Conservation (phyloP, 768 basidiomycete genomes). For the Pleurotus tuber-regium region DNA sequence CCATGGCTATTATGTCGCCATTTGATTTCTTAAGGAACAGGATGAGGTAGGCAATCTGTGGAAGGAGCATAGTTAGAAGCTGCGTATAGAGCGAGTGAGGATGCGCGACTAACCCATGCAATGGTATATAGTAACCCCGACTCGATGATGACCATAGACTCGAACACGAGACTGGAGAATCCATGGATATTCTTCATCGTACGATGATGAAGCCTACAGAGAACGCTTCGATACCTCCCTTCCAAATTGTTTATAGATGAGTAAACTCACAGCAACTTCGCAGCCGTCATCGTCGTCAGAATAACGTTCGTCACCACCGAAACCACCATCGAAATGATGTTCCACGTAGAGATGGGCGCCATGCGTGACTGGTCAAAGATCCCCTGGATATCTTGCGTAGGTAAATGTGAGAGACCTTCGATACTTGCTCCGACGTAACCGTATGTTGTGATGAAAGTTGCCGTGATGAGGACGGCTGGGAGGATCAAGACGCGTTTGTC, state of each 20-base stretch:
- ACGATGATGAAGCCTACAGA: conserved; percentile 4
- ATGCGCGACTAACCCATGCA: neutral
- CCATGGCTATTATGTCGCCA: conserved; percentile 8
- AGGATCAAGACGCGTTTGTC: neutral
- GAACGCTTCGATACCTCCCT: too few relatives aligned
- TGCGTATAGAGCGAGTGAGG: neutral
- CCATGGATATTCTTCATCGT: conserved; percentile 9
- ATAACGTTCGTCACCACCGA: conserved; percentile 4
- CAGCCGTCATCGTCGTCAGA: conserved; percentile 2
- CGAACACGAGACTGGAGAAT: conserved; percentile 1
- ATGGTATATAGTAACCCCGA: conserved; percentile 3
- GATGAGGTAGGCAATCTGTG: neutral
- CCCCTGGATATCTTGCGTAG: conserved; percentile 3
- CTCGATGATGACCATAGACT: conserved; percentile 6
- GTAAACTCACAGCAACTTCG: neutral
- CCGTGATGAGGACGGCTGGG: neutral
- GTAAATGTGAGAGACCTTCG: neutral
- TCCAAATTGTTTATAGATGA: too few relatives aligned
- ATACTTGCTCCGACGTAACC: conserved; percentile 2
- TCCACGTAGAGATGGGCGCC: conserved; percentile 3
- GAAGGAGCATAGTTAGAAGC: neutral
- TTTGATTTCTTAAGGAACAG: conserved; percentile 6
- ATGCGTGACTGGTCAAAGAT: conserved; percentile 7
- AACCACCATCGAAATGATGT: neutral
- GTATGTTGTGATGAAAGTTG: conserved; percentile 3